Percentiles rank a stretch among this genome's conserved stretches.
Evolutionary conservation across 192 early-diverging fungal species (phyloP).

Genomic region (Backusella macrospora): DNA sequence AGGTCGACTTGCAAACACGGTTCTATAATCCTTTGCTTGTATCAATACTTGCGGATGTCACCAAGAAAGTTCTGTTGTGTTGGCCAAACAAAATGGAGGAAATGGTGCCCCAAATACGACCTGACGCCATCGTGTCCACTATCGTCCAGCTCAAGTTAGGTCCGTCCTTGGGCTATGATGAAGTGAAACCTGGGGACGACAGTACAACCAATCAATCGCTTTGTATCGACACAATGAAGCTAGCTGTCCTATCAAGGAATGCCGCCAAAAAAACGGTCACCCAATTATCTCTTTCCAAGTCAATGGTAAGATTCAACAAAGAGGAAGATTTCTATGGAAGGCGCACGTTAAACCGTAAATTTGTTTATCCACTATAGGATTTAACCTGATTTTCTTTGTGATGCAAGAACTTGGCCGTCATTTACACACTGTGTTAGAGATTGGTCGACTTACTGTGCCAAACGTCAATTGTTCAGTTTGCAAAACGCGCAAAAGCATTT

Average conservation of each 20-base stretch:
- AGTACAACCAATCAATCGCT: conserved; percentile 25
- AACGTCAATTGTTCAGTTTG: no score
- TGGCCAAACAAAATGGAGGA: conserved; percentile 13
- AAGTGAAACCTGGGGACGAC: conserved; percentile 15
- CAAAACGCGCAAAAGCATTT: no score
- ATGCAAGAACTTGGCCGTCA: conserved; percentile 33
- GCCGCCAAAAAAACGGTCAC: conserved; percentile 15
- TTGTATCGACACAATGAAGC: conserved; percentile 4
- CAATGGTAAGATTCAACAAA: conserved; percentile 22
- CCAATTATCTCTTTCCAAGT: conserved; percentile 30
- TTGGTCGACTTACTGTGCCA: conserved; percentile 23
- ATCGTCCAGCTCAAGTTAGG: conserved; percentile 14
- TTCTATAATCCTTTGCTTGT: conserved; percentile 10
- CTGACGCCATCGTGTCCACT: conserved; percentile 20
- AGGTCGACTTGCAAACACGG: conserved; percentile 1
- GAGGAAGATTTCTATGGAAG: conserved; percentile 14
- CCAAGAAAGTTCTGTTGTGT: conserved; percentile 9
- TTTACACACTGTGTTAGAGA: no score
- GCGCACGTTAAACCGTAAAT: conserved; percentile 16
- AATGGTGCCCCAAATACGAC: background rate
- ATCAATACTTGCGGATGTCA: conserved; percentile 6
- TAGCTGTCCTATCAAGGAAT: conserved; percentile 15
- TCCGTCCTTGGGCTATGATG: conserved; percentile 4
- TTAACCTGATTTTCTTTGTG: conserved; percentile 22
- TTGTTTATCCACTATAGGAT: conserved; percentile 23